Evolutionary conservation across 2,329 filamentous ascomycete genomes (phyloP), one percentile per base, ranked within the genome.

Genomic region (Pestalotiopsis sp.): DNA sequence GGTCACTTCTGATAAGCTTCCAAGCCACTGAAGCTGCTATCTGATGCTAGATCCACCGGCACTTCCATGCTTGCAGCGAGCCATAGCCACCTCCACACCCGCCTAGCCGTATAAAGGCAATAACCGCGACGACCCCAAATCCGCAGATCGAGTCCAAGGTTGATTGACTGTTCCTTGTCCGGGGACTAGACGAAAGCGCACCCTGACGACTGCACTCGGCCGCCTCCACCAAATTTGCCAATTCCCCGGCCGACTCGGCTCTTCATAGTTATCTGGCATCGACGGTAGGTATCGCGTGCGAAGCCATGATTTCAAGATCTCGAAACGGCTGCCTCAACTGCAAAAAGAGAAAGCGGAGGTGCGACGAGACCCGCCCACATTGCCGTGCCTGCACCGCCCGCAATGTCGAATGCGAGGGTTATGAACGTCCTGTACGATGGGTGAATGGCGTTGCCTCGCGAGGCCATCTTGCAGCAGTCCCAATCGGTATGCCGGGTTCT

Each of bases 281-380:
- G 25, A 27, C 31, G 12, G n/a, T 12, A 40, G n/a, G 31, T 25
- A 76, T 75, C 69, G 75, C n/a, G 9, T 52, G 45, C n/a, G 45
- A 52, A 4, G 17, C 4, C 20, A 52, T 52, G 45, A 52, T 52
- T n/a, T 52, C 74, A 58, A 74, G 75, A 23, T 77, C 75, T 69
- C 70, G 75, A 66, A 77, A 74, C 59, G 65, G 65, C 5, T 66
- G 65, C 36, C 17, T 58, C 20, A 66, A 45, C 20, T 78, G 76
- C 66, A 72, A 76, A 60, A 73, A 71, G 66, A 72, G 76, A n/a
- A 78, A 78, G 72, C 75, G 77, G 70, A 77, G 76, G 66, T 78
- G 76, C 70, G 76, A 78, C 67, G 76, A 77, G 69, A 71, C 70
- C 12, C 74, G 75, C 36, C 76, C 76, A 6, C 73, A 73, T 60